Evolutionary conservation across 176 grass and related monocot species (phyloP).

Genomic region (Areca catechu): DNA sequence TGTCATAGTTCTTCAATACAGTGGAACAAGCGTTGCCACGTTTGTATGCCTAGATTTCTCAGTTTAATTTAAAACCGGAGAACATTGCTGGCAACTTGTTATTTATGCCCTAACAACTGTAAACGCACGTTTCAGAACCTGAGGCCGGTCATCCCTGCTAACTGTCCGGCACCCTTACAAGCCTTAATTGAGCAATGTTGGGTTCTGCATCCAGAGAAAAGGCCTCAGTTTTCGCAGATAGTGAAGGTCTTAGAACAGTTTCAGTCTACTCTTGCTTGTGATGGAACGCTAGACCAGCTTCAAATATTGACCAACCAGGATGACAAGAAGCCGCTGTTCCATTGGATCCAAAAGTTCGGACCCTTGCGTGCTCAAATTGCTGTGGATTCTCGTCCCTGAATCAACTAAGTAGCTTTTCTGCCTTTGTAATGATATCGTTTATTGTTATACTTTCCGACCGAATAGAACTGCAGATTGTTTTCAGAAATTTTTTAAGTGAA

Average conservation of each 20-base stretch:
- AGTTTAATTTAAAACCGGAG: too few relatives aligned
- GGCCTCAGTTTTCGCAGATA: slow-evolving; percentile 68
- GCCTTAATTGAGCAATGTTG: slow-evolving; percentile 84
- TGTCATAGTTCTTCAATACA: too few relatives aligned
- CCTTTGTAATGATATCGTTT: too few relatives aligned
- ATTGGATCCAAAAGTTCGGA: slow-evolving; percentile 60
- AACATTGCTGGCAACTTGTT: too few relatives aligned
- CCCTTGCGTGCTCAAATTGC: slow-evolving; percentile 17
- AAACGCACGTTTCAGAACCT: slow-evolving; percentile 57
- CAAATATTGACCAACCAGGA: slow-evolving; percentile 39
- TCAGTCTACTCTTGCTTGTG: slow-evolving; percentile 31
- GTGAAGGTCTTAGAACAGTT: slow-evolving; percentile 62
- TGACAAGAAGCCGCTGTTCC: slow-evolving; percentile 56
- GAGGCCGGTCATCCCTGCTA: slow-evolving; percentile 55
- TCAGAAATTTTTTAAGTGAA: too few relatives aligned
- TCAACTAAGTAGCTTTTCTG: too few relatives aligned
- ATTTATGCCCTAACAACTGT: too few relatives aligned
- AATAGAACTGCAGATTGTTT: too few relatives aligned
- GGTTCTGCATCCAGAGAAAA: slow-evolving; percentile 52
- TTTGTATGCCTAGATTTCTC: too few relatives aligned
- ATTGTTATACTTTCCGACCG: too few relatives aligned
- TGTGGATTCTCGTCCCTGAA: slow-evolving; percentile 1
- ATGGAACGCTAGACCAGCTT: slow-evolving; percentile 60
- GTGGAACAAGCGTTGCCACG: too few relatives aligned
- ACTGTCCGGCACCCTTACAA: slow-evolving; percentile 45